Base-by-base conservation (phyloP, 2,329 filamentous ascomycete species). In the Microdochium paspali region DNA sequence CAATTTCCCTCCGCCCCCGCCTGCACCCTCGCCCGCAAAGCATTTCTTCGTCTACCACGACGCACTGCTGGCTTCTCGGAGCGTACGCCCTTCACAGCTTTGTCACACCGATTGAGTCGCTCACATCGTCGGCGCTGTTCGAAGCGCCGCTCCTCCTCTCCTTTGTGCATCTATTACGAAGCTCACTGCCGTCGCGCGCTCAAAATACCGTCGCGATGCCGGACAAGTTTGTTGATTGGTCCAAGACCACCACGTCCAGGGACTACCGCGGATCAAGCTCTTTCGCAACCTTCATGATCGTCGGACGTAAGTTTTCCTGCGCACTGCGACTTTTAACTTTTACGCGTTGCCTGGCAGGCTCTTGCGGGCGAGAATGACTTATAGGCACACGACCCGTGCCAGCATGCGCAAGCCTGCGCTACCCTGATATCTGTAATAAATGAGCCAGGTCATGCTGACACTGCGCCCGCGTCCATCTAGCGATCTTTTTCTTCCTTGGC, bases 201-300 rank as follows among this genome's bases (percentile, higher is more conserved):
- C 15, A n/a, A 13, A 28, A 7, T 20, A 40, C 18, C 18, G n/a
- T n/a, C 56, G 53, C 32, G 45, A 62, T 62, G 60, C 46, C 59
- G 28, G 59, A 61, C 30, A 61, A 61, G 53, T 67, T 63, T 63
- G 61, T 79, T 54, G 75, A 79, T 59, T 75, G 71, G 68, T 69
- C 68, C 55, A 80, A 80, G 68, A 79, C 69, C 55, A 76, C 76
- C 50, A 70, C 67, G 63, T 80, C 77, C 50, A 71, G 68, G 58
- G 67, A 77, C 66, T 80, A 80, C 58, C 71, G 71, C 54, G 78
- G 80, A 49, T 74, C 79, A 44, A 71, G 73, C 59, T 89, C 89
- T 45, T 98, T 98, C 66, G 90, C 90, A 67, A 96, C 93, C 44
- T 96, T 95, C 64, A 84, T 98, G 68, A 96, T 98, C 63, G 84